Base-by-base conservation (phyloP, 2,329 filamentous ascomycete species). In the Metarhizium rileyi region DNA sequence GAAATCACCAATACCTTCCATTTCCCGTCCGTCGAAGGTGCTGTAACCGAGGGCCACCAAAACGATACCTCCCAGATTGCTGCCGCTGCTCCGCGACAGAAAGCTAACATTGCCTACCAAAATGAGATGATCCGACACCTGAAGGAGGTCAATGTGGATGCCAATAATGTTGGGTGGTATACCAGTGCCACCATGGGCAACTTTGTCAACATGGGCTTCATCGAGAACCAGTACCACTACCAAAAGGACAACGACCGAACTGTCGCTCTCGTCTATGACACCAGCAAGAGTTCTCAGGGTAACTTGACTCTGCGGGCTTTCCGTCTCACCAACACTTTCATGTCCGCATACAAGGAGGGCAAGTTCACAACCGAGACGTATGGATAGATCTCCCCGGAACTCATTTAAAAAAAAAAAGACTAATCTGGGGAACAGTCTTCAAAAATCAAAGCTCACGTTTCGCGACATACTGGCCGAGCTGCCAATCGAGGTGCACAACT, bases 151-250 rank as follows among this genome's bases (percentile, higher is more conserved):
- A 98, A 97, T 69, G 87, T 97, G 52, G 93, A 98, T 68, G 93
- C 93, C 57, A 95, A 97, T 76, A 94, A 89, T 63, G 89, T 95
- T 53, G 93, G 93, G 62, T 98, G 90, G 90, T 98, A 98, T 75
- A 96, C 90, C 52, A 96, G 90, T 74, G 89, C 90, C 56, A 95
- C 90, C 69, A 94, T 98, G 87, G 93, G 93, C 70, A 97, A 95
- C 77, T 97, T 97, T 61, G 79, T 97, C 76, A 96, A 90, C 76
- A 70, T 86, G 65, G 87, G 86, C 75, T 90, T 95, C 66, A 87
- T 98, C 70, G 93, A 98, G 79, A 98, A 97, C 76, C 90, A 96
- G 71, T 90, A 83, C 72, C 87, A 90, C 75, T 97, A 95, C 76
- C 93, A 98, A 76, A 93, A 88, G 70, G 88, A 94, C 61, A 95